Conservation (phyloP, 257 asterid genomes). For the Fraxinus cuspidata region DNA sequence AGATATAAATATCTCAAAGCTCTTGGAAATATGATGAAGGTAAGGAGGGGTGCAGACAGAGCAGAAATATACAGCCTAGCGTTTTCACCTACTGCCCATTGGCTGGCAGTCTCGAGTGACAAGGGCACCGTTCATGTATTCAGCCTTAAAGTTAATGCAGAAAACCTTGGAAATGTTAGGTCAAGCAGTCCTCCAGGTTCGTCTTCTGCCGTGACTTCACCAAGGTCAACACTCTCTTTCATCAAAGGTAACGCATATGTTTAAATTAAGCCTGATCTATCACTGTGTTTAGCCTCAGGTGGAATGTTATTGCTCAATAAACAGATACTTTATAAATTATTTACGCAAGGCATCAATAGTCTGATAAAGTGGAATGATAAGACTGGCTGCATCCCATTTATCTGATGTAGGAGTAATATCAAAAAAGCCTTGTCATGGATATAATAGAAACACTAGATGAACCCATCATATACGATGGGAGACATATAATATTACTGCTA, state of each 20-base stretch:
- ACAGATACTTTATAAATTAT: not conserved
- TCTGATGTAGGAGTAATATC: slow-evolving; percentile 4
- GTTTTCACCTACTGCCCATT: slow-evolving; percentile 79
- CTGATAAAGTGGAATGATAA: not conserved
- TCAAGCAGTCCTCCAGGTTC: slow-evolving; percentile 50
- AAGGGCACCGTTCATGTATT: slow-evolving; percentile 96
- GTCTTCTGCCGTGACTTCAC: slow-evolving; percentile 42
- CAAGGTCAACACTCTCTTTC: slow-evolving; percentile 80
- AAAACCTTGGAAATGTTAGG: slow-evolving; percentile 51
- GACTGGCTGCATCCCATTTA: slow-evolving; percentile 18
- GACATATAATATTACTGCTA: not conserved
- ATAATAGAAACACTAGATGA: not conserved
- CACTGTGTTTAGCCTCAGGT: not conserved
- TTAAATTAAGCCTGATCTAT: not conserved
- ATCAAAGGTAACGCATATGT: slow-evolving; percentile 63
- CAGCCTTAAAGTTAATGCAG: slow-evolving; percentile 68
- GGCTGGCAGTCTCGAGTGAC: slow-evolving; percentile 98
- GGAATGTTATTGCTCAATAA: not conserved
- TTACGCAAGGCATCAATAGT: slow-evolving; percentile 3
- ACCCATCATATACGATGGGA: slow-evolving; percentile 1
- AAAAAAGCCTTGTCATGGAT: not conserved
- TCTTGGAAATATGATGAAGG: slow-evolving; percentile 49
- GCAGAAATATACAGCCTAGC: slow-evolving; percentile 91
- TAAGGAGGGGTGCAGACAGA: slow-evolving; percentile 96
- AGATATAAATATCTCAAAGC: not conserved